These are phyloP conservation scores for Globisporangium spiculum DNA, from an alignment of 352 stramenopile species.

Conservation along the genomic window DNA sequence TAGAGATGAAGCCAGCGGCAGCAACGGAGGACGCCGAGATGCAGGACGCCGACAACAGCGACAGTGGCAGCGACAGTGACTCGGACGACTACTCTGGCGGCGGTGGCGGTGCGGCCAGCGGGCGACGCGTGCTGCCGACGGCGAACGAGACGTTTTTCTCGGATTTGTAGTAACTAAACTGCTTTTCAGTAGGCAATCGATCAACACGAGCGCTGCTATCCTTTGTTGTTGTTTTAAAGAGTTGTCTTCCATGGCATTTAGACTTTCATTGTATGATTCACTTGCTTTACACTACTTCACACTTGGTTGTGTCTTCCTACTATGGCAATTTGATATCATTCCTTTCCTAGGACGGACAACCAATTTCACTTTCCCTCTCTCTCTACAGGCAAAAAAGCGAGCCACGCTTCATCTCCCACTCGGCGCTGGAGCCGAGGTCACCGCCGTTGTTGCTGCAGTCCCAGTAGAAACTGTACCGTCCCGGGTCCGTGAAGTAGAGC, in stretches of 20 bases:
- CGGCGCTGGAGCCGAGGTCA: constrained; percentile 2
- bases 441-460: background rate
- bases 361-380: background rate
- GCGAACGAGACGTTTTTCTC: constrained; percentile 83
- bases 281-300: background rate
- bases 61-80: constrained; percentile 65
- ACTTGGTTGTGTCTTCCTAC: background rate
- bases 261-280: background rate
- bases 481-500: constrained; percentile 10
- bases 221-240: background rate
- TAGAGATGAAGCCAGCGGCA: constrained; percentile 23
- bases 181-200: background rate
- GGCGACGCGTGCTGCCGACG: constrained; percentile 56
- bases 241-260: background rate
- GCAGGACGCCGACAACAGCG: constrained; percentile 85
- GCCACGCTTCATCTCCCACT: constrained; percentile 13
- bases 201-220: background rate
- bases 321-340: background rate
- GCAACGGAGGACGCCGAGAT: constrained; percentile 55
- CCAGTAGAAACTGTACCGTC: constrained; percentile 12
- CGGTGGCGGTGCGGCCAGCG: constrained; percentile 14
- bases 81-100: constrained; percentile 26
- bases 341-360: too few species aligned
- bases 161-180: constrained; percentile 65
- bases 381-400: constrained; percentile 12